Base-by-base conservation (phyloP, 225 moss, liverwort and hornwort species). In the Sphagnum contortum region DNA sequence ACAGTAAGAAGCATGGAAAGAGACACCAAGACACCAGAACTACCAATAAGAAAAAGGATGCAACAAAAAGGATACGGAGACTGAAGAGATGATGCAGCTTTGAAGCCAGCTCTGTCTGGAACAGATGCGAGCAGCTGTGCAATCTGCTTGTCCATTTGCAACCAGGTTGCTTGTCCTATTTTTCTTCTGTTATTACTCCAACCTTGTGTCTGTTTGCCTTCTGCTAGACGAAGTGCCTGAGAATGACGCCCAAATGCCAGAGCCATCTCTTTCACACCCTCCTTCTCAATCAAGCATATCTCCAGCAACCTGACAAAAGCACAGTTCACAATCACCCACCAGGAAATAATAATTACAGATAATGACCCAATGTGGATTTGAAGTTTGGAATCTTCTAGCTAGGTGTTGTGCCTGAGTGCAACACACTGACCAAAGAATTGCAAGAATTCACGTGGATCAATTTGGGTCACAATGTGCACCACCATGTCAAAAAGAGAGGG, bases 51-150 rank as follows among this genome's bases (percentile, higher is more conserved):
- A 13, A 57, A 5, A 12, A 57, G 56, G 56, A 13, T 57, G 13
- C 2, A 57, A 12, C 56, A 66, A 54, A 29, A 29, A 70, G 77
- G 89, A 92, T 92, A 92, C 92, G 88, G 83, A 71, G 83, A 77
- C 62, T 76, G 83, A 29, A 96, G 77, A 53, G 81, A 70, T 68
- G 69, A 53, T 65, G 88, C 77, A 61, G 88, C 68, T 70, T 82
- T 68, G 71, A 72, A 66, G 64, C 81, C 81, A 66, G 80, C 74
- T 58, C 85, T 92, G 64, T 96, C 96, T 68, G 96, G 82, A 5
- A 96, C 81, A 13, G 92, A 81, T 60, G 85, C 84, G 62, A 96
- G 29, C 67, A 96, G 69, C 71, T 90, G 96, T 64, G 87, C 84
- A 67, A 80, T 68, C 67, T 87, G 83, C 53, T 63, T 66, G 67